Base-by-base conservation (phyloP, 2,329 filamentous ascomycete genomes). In the Botryotinia calthae region DNA sequence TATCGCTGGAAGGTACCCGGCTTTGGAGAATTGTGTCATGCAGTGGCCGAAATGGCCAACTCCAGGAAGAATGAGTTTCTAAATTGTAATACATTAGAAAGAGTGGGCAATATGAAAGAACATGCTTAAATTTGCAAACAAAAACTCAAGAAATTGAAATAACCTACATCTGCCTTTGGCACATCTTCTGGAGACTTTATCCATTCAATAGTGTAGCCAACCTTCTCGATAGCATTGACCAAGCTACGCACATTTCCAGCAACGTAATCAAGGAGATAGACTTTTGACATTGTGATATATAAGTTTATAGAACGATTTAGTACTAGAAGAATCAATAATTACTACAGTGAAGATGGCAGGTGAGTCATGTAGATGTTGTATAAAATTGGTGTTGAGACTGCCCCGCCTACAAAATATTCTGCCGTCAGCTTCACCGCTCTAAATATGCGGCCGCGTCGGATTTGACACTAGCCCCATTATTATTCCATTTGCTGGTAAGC, bases 21-120 rank as follows among this genome's bases (percentile, higher is more conserved):
- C 93, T 59, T 90, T 87, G 25, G 91, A 86, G 77, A 99, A 90
- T 81, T 97, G 94, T 42, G 89, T 90, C 76, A 98, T 86, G 83
- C 96, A 99, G 86, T 99, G 94, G 74, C 96, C 96, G 80, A 98
- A 99, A 86, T 99, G 95, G 78, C 96, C 96, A 75, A 99, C 96
- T 74, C 96, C 96, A 8, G 96, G 96, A 40, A 99, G 88, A 76
- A 99, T 98, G 79, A 99, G 89, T 88, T 91, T 97, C 91, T 97
- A 68, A 65, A 71, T 28, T 31, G 12, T 1, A n/a, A 8, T 3
- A n/a, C 5, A 68, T 54, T 61, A 67, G 54, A 22, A 51, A 34
- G 4, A 28, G 37, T 51, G 1, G 3, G 7, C 1, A 4, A 42
- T 14, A 20, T 25, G 8, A 12, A 4, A 20, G 28, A n/a, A 42